Conservation (phyloP, 371 early-diverging fungal genomes). For the Neoconidiobolus thromboides region DNA sequence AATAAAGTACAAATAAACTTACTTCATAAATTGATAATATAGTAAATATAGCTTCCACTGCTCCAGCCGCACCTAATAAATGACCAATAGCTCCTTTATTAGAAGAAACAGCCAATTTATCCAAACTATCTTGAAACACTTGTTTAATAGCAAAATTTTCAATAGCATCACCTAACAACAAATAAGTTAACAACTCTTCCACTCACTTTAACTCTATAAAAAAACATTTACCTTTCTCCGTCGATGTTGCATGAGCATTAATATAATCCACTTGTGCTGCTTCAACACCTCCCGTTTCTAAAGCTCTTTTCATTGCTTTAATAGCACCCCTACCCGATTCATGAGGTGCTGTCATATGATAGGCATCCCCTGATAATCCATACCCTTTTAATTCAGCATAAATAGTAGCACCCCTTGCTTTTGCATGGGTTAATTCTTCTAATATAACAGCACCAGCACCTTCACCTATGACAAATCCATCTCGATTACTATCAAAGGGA, state of each 20-base stretch:
- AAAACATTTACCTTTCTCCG: slow-evolving; percentile 25
- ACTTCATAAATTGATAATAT: slow-evolving; percentile 50
- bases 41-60: slow-evolving; percentile 82
- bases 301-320: slow-evolving; percentile 64
- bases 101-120: slow-evolving; percentile 53
- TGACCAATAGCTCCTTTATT: slow-evolving; percentile 88
- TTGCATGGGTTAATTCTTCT: slow-evolving; percentile 81
- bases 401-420: slow-evolving; percentile 57
- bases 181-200: no score
- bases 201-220: no score
- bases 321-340: slow-evolving; percentile 70
- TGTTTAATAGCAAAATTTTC: no score
- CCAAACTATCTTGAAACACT: slow-evolving; percentile 7
- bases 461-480: slow-evolving; percentile 91
- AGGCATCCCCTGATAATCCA: slow-evolving; percentile 81
- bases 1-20: slow-evolving; percentile 8
- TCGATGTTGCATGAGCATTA: slow-evolving; percentile 95
- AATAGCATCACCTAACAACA: no score
- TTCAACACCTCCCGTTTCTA: slow-evolving; percentile 33
- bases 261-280: slow-evolving; percentile 60
- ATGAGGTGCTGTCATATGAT: slow-evolving; percentile 88
- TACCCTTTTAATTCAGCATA: slow-evolving; percentile 83
- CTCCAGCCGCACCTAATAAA: slow-evolving; percentile 85
- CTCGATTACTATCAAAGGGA: slow-evolving; percentile 72
- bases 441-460: slow-evolving; percentile 83